phyloP scores from a whole-genome alignment of 495 filamentous ascomycete species.

The Lophium mytilinum region DNA sequence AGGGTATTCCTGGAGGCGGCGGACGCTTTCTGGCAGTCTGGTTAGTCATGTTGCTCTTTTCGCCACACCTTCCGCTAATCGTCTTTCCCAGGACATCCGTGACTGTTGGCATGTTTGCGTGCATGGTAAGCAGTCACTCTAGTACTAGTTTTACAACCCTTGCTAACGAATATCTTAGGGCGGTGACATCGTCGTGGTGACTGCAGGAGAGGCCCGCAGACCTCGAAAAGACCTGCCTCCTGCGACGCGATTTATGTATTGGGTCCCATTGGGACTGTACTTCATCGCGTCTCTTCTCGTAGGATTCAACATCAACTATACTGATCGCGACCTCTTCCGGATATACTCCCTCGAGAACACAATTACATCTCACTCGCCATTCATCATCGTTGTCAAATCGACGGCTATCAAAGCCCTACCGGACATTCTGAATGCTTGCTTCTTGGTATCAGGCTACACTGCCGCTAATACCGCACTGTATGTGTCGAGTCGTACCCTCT shows the following conservation, averaged over 20 bases:
- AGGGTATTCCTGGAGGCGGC: constrained; percentile 17
- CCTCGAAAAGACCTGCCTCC: constrained; percentile 25
- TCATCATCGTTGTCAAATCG: constrained; percentile 31
- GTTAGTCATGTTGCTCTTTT: constrained; percentile 5
- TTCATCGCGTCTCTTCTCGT: constrained; percentile 26
- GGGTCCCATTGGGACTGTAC: constrained; percentile 26
- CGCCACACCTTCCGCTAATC: background rate
- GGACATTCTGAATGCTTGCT: constrained; percentile 27
- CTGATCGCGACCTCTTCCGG: constrained; percentile 27
- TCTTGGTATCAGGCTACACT: constrained; percentile 29
- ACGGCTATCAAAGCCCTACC: constrained; percentile 23
- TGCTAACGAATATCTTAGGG: constrained; percentile 13
- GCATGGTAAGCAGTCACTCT: constrained; percentile 11
- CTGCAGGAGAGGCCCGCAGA: constrained; percentile 36
- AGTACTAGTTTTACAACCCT: background rate
- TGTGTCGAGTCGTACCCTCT: constrained; percentile 37
- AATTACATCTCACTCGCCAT: constrained; percentile 28
- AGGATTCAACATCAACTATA: constrained; percentile 31
- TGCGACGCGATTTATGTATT: constrained; percentile 28
- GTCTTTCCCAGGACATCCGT: constrained; percentile 31
- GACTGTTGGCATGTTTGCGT: constrained; percentile 38
- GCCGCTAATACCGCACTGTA: constrained; percentile 37
- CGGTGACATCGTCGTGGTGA: constrained; percentile 38
- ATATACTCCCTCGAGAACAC: constrained; percentile 17
- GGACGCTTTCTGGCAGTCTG: constrained; percentile 27